A percentile compares a stretch with the other conserved stretches of the same genome.
These are phyloP conservation scores for Aureobasidium sp. DNA, from an alignment of 2,329 filamentous ascomycete species.

Conservation along the genomic window DNA sequence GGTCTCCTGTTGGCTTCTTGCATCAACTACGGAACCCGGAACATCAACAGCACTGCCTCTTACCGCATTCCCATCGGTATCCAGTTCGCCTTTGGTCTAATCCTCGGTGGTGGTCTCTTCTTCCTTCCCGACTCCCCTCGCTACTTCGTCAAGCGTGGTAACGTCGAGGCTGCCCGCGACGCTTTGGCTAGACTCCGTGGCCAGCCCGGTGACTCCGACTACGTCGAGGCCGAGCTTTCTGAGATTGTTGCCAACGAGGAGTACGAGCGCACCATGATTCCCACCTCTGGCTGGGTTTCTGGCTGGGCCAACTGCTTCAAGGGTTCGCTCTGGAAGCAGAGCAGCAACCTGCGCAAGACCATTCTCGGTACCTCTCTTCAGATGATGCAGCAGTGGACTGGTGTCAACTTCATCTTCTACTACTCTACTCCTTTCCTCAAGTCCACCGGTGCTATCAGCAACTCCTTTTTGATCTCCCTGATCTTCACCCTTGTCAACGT, in stretches of 20 bases:
- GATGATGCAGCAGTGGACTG: slow-evolving; percentile 56
- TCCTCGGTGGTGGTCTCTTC: slow-evolving; percentile 64
- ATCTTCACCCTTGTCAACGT: slow-evolving; percentile 87
- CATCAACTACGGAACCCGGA: slow-evolving; percentile 63
- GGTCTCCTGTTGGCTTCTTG: slow-evolving; percentile 62
- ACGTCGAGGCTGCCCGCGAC: slow-evolving; percentile 54
- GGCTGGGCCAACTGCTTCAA: slow-evolving; percentile 61
- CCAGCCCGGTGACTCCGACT: slow-evolving; percentile 63
- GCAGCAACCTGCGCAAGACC: slow-evolving; percentile 43
- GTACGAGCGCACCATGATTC: slow-evolving; percentile 66
- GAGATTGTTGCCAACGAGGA: slow-evolving; percentile 87
- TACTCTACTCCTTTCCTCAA: slow-evolving; percentile 75
- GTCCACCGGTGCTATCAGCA: slow-evolving; percentile 63
- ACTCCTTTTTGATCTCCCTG: slow-evolving; percentile 76
- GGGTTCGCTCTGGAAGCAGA: slow-evolving; percentile 45
- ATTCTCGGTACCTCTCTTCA: slow-evolving; percentile 40
- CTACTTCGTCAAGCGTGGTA: slow-evolving; percentile 73
- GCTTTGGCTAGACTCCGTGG: slow-evolving; percentile 63
- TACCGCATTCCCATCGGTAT: slow-evolving; percentile 77
- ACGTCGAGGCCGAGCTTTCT: slow-evolving; percentile 68
- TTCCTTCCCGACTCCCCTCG: slow-evolving; percentile 78
- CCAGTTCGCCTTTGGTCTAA: slow-evolving; percentile 72
- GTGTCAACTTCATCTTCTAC: slow-evolving; percentile 85
- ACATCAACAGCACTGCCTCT: slow-evolving; percentile 52
- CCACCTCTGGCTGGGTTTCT: slow-evolving; percentile 54